Base-by-base conservation (phyloP, 2,329 filamentous ascomycete species). In the Albifimbria verrucaria region DNA sequence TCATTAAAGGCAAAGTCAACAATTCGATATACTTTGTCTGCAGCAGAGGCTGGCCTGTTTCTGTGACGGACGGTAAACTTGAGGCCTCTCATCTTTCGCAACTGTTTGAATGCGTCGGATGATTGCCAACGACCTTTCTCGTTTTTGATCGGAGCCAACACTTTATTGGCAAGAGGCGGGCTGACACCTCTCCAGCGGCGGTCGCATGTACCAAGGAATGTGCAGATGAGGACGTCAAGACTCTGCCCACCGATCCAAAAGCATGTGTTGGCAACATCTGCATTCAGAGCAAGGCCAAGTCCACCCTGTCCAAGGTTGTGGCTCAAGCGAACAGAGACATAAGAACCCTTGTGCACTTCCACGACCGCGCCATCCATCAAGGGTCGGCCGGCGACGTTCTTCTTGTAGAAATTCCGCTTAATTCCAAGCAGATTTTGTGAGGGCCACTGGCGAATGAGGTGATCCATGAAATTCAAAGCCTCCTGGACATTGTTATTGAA, bases 401-500 rank as follows among this genome's bases (percentile, higher is more conserved):
- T 72, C 39, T 83, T 75, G 70, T 95, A 97, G 66, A 96, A 96
- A 7, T 87, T 90, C 12, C 92, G 85, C 69, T 91, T 93, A 69
- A 97, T 88, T 0, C 84, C 72, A 0, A 87, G 77, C 62, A 90
- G 84, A 2, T 77, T 72, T 62, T 84, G 73, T 0, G 86, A 87
- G 0, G 94, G 91, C n/a, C 75, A 79, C 68, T 96, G 85, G 4
- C 94, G 89, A 52, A 99, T 77, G 7, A 93, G 76, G 65, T 99
- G 94, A 58, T 99, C 94, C 4, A 97, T 76, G 64, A 97, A 97
- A 66, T 89, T 96, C 69, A 97, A 83, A 15, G 89, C 87, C 64
- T 94, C 89, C 7, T 93, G 78, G 20, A 93, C 85, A 20, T 79
- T 73, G 36, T 82, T 83, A 64, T 88, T 82, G 68, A 88, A 88